Evolutionary conservation across 768 basidiomycete species (phyloP).

Genomic region (Boletus pseudo-olivaceus): DNA sequence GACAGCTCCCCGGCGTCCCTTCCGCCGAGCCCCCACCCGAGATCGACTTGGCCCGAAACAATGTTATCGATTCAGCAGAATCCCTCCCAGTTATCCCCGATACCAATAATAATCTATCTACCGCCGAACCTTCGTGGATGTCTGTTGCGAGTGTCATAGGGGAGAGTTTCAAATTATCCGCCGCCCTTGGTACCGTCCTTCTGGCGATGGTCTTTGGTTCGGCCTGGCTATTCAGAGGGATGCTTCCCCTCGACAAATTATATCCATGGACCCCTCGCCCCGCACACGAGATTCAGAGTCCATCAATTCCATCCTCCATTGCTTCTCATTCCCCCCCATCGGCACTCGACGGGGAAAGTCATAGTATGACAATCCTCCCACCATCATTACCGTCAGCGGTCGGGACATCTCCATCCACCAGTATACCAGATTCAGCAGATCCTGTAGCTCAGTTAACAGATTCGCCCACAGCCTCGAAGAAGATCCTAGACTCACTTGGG

Average conservation of each 20-base stretch:
- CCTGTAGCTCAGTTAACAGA: constrained; percentile 5
- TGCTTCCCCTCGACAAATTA: constrained; percentile 6
- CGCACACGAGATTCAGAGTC: not conserved
- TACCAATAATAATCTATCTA: constrained; percentile 14
- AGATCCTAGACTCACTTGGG: constrained; percentile 7
- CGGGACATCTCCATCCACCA: not conserved
- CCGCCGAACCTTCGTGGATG: constrained; percentile 12
- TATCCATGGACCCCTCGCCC: constrained; percentile 5
- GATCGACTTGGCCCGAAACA: constrained; percentile 8
- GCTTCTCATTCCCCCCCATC: not conserved
- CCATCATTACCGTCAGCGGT: not conserved
- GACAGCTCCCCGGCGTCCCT: constrained; percentile 60
- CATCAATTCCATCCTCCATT: not conserved
- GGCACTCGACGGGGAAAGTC: not conserved
- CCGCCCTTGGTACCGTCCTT: constrained; percentile 19
- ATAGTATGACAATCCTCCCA: not conserved
- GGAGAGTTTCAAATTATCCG: constrained; percentile 12
- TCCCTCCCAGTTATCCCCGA: constrained; percentile 16
- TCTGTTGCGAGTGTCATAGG: constrained; percentile 12
- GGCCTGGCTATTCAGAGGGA: constrained; percentile 26
- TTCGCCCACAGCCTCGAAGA: constrained; percentile 1
- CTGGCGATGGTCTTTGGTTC: constrained; percentile 24
- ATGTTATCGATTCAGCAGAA: constrained; percentile 12
- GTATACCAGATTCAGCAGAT: not conserved
- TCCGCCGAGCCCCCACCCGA: constrained; percentile 32